Evolutionary conservation across 805 yeast genomes (phyloP), one percentile per base, ranked within the genome.

Genomic region (Candida golubevii): DNA sequence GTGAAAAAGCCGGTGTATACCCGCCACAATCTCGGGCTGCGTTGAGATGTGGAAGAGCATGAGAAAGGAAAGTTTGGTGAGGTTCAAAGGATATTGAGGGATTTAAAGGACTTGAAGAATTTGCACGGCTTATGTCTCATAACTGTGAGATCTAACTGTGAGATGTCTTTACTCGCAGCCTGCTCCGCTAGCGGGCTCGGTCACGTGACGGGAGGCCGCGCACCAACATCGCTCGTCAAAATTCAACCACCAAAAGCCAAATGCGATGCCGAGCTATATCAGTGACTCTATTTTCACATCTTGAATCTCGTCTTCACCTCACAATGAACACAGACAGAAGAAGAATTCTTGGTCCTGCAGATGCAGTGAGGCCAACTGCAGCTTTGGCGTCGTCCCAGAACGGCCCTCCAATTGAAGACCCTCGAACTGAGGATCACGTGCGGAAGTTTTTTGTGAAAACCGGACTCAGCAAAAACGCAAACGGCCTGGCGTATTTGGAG

Each of bases 401-500:
- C 23, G 28, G 28, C 18, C 15, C 36, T 28, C 36, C 36, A 6
- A 33, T 35, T 23, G 41, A 36, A 33, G 50, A 8, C 10, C 23
- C 23, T 18, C 23, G 23, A 18, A 18, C 23, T 18, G 35, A 28
- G 34, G 37, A 27, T 12, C 13, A 34, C 35, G 35, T 39, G 39
- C 41, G 53, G 23, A 55, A 65, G 47, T 69, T 83, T 36, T 88
- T 75, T 65, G 63, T 83, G 30, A 74, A 80, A 54, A 79, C 84
- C 7, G 87, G 88, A 6, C 66, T 82, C 31, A 74, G 85, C 30
- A 74, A 79, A 30, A 85, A 85, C 56, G 82, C 89, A 42, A 82
- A 81, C 56, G 97, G 98, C 3, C 88, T 96, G 15, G 77, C 95
- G 2, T 86, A 84, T 53, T 58, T 88, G 15, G 97, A 90, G 61